Evolutionary conservation across 140 eudicot genomes (phyloP).

Genomic region (Bidens hawaiensis): DNA sequence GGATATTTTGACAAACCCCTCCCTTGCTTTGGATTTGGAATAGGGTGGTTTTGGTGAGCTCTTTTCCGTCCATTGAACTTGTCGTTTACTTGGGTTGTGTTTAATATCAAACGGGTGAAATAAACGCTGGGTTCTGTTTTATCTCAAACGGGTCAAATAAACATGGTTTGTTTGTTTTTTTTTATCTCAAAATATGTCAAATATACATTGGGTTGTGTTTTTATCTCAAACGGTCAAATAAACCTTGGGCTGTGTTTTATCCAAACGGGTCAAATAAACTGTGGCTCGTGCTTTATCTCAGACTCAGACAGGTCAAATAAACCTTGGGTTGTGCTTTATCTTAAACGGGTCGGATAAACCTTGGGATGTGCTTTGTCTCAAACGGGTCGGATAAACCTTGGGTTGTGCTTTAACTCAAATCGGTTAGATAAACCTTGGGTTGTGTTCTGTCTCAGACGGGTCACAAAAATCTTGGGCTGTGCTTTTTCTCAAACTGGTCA

Average conservation of each 20-base stretch:
- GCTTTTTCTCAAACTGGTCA: background rate
- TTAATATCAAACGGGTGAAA: background rate
- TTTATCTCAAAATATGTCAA: background rate
- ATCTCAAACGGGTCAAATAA: background rate
- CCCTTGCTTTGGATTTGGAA: constrained; percentile 88
- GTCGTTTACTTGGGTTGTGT: background rate
- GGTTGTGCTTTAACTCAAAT: background rate
- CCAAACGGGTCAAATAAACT: background rate
- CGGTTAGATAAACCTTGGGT: background rate
- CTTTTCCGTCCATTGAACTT: background rate
- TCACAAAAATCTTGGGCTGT: background rate
- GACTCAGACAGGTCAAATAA: background rate
- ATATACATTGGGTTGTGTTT: background rate
- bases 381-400: too few relatives aligned
- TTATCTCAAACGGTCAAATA: background rate
- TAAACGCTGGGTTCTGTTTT: background rate
- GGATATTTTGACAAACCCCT: constrained; percentile 70
- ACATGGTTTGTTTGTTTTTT: background rate
- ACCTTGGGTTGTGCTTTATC: background rate
- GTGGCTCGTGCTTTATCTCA: background rate
- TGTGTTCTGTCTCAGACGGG: background rate
- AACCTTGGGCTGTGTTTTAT: background rate
- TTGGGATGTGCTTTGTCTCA: too few relatives aligned
- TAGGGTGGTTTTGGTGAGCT: constrained; percentile 89
- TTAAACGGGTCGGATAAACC: too few relatives aligned